Evolutionary conservation across 2,329 filamentous ascomycete species (phyloP).

Genomic region (Spiromastix sp.): DNA sequence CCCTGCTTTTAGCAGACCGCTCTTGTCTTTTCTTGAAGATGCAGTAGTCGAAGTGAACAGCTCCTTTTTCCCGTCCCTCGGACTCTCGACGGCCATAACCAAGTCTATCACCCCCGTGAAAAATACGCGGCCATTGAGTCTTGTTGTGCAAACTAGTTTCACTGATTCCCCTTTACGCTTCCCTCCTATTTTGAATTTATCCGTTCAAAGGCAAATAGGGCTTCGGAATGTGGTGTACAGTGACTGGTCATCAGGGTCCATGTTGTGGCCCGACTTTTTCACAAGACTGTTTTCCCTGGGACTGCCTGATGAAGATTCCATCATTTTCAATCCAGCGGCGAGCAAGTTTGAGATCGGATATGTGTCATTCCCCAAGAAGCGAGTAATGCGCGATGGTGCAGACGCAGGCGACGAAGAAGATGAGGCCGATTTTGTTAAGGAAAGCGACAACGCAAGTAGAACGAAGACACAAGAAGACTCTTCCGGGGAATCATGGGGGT

Average conservation of each 20-base stretch:
- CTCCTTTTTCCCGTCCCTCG: constrained; percentile 22
- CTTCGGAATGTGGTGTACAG: constrained; percentile 21
- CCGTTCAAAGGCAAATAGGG: constrained; percentile 23
- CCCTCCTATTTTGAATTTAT: constrained; percentile 23
- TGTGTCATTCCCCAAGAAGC: constrained; percentile 18
- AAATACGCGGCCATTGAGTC: constrained; percentile 23
- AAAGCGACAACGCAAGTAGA: constrained; percentile 11
- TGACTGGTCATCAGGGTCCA: constrained; percentile 28
- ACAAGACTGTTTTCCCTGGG: constrained; percentile 15
- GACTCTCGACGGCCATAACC: constrained; percentile 19
- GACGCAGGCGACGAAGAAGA: constrained; percentile 18
- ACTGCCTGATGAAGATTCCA: constrained; percentile 6
- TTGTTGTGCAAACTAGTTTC: constrained; percentile 21
- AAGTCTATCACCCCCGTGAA: constrained; percentile 22
- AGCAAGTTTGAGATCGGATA: constrained; percentile 27
- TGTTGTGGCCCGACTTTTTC: constrained; percentile 23
- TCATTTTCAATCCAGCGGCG: not conserved
- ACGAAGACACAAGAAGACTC: constrained; percentile 14
- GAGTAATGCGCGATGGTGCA: constrained; percentile 4
- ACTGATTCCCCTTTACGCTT: constrained; percentile 17
- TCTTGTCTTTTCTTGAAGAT: constrained; percentile 23
- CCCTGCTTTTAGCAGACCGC: constrained; percentile 8
- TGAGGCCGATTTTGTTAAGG: constrained; percentile 10
- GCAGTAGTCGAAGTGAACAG: constrained; percentile 20
- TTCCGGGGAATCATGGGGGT: constrained; percentile 25